A percentile compares a stretch with the other conserved stretches of the same genome.
phyloP scores from a whole-genome alignment of 805 yeast genomes.

The Suhomyces faveliae region DNA sequence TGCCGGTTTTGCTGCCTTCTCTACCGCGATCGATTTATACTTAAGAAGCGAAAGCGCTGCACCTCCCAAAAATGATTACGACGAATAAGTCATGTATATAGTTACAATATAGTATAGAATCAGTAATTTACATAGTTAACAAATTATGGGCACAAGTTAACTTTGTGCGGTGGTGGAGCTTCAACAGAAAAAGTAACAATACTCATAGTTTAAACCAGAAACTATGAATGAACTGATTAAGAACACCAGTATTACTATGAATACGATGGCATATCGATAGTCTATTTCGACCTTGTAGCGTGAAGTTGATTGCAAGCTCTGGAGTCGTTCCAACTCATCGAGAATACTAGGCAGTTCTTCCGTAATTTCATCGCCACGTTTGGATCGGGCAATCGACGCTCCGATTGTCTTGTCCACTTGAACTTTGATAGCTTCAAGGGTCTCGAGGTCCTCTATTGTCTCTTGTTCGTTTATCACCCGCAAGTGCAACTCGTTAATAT shows the following conservation, averaged over 20 bases:
- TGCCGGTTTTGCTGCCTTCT: slow-evolving; percentile 96
- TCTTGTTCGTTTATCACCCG: not conserved
- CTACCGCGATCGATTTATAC: slow-evolving; percentile 83
- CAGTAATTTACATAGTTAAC: slow-evolving; percentile 6
- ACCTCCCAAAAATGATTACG: slow-evolving; percentile 89
- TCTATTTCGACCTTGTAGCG: slow-evolving; percentile 2
- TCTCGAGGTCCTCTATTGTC: not conserved
- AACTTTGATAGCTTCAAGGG: not conserved
- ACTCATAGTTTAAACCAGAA: slow-evolving; percentile 35
- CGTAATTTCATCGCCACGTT: not conserved
- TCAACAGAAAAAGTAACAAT: slow-evolving; percentile 42
- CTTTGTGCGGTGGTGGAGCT: not conserved
- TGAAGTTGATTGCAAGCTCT: slow-evolving; percentile 7
- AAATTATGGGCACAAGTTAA: not conserved
- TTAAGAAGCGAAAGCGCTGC: slow-evolving; percentile 78
- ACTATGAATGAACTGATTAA: slow-evolving; percentile 23
- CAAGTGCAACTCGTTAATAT: not conserved
- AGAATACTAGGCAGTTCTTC: slow-evolving; percentile 9
- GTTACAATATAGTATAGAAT: slow-evolving; percentile 7
- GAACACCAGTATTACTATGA: slow-evolving; percentile 12
- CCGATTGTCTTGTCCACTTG: slow-evolving; percentile 4
- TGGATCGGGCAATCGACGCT: not conserved
- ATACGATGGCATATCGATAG: slow-evolving; percentile 1
- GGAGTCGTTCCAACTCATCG: slow-evolving; percentile 27
- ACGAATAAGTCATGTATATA: slow-evolving; percentile 32